Conservation (phyloP, 768 basidiomycete species). For the Mycena metata region DNA sequence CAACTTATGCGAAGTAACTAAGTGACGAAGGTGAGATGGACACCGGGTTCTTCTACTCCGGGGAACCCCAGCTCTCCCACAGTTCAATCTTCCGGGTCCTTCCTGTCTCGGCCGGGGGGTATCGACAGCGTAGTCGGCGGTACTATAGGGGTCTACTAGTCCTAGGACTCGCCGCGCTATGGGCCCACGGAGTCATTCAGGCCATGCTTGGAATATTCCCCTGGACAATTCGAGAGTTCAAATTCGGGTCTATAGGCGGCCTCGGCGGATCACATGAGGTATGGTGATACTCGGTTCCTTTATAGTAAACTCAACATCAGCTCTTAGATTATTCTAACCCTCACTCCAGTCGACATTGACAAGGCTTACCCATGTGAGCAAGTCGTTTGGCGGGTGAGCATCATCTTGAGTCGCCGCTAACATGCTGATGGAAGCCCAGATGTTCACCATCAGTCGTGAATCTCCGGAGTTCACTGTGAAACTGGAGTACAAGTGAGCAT, state of each 20-base stretch:
- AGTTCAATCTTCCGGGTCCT: too few species aligned
- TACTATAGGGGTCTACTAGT: too few species aligned
- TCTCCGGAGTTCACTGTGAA: too few species aligned
- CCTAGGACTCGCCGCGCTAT: not conserved
- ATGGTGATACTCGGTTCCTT: not conserved
- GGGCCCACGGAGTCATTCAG: not conserved
- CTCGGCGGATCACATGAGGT: not conserved
- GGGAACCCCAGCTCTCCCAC: too few species aligned
- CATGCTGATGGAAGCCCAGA: not conserved
- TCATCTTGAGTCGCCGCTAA: not conserved
- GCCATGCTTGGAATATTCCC: not conserved
- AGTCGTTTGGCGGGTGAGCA: slow-evolving; percentile 18
- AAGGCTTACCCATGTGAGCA: slow-evolving; percentile 3
- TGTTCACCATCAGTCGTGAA: too few species aligned
- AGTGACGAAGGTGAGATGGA: too few species aligned
- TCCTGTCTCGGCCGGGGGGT: too few species aligned
- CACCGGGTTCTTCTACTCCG: too few species aligned
- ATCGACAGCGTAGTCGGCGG: too few species aligned
- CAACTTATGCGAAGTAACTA: too few species aligned
- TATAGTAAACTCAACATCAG: not conserved
- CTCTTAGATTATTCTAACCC: slow-evolving; percentile 6
- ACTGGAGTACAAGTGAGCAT: too few species aligned
- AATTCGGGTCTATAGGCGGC: not conserved
- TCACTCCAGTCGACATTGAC: slow-evolving; percentile 14
- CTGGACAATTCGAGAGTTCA: not conserved